Base-by-base conservation (phyloP, 75 land plant species). In the Sequoiadendron giganteum region DNA sequence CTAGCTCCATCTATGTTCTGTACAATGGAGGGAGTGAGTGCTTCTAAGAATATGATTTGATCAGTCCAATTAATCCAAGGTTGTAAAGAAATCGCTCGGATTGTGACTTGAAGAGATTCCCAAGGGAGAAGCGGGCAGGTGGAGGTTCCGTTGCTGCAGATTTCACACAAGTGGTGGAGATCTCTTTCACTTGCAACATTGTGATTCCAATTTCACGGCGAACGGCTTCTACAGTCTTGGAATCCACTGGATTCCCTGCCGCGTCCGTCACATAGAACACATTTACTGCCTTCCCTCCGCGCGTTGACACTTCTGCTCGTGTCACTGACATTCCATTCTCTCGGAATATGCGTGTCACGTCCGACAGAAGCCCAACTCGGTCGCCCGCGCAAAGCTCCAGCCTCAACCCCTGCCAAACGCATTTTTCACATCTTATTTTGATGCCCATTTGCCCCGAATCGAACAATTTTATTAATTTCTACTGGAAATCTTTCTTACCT, bases 311-410 rank as follows among this genome's bases (percentile, higher is more conserved):
- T 86, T 96, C 98, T 9, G 99, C 99, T 83, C 93, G 88, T 65
- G 98, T 94, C 49, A 97, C 94, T 30, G 94, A 93, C 45, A 97
- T 91, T 49, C 99, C 99, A 83, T 97, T 92, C 86, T 97, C 99
- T 19, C 99, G 93, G 86, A 97, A 95, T 21, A 95, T 92, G 34
- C 97, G 86, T 1, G 92, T 98, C 81, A 97, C 97, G 55, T 94
- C 95, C 0, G 99, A 93, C 88, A 98, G 87, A 56, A 98, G 92
- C 28, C 97, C 95, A 8, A 80, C 88, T 39, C 95, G 87, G 85
- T 98, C 99, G 0, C 76, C 70, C 3, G 94, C 92, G 88, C 94
- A 90, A 8, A 98, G 90, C 86, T 98, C 99, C 70, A 96, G 88
- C 83, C 94, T 89, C 70, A 98, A 86, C 10, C 99, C 99, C 99